Base-by-base conservation (phyloP, 2,329 filamentous ascomycete species). In the Penicillium sp. region DNA sequence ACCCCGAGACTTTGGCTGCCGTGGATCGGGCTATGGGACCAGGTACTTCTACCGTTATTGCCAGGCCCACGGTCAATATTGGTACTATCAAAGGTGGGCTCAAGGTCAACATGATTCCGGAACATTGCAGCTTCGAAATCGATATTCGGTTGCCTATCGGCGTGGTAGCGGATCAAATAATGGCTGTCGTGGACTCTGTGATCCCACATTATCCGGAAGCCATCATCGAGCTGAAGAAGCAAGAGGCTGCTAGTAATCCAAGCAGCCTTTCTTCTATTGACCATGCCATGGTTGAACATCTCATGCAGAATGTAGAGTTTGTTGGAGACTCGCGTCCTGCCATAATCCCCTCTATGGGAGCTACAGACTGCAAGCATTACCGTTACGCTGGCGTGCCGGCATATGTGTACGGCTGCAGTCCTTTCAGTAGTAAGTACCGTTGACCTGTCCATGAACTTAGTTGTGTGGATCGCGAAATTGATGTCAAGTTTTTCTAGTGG, bases 61-160 rank as follows among this genome's bases (percentile, higher is more conserved):
- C 65, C 2, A 36, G 56, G 27, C 60, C 67, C 0, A 71, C 66
- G 0, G 50, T 72, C 8, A 69, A 70, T 37, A 66, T 69, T 23
- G 68, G 68, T 7, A 63, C 59, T 4, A 63, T 71, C n/a, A 50
- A 56, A 17, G 68, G 67, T 4, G 69, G 68, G 2, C 42, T 62
- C 7, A 69, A 71, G 39, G 66, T 71, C 45, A 71, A 71, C 42
- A 67, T 67, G 53, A 70, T 71, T 17, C 65, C 68, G 0, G 60
- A 63, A 3, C 30, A 45, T 11, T 70, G 65, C 32, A 17, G 10
- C 8, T 68, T 71, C 39, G 66, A 69, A 45, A 57, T 59, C 1
- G 68, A 71, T 26, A 67, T 71, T 19, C 57, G 68, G 3, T 47
- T 71, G 10, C 68, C 68, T 1, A 60, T 71, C 19, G 65, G 68